Conservation (phyloP, 306 rosid genomes). For the Comarum palustre region DNA sequence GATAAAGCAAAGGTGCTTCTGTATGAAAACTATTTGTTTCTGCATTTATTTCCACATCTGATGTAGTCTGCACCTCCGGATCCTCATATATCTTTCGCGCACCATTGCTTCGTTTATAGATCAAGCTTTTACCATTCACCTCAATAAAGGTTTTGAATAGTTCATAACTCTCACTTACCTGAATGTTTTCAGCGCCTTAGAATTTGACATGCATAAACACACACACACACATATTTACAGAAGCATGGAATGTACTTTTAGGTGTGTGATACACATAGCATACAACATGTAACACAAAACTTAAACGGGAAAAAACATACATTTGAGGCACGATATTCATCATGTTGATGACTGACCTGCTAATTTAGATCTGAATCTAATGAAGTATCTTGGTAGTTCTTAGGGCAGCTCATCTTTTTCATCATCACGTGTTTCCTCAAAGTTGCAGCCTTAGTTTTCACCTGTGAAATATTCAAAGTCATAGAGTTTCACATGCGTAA, state of each 20-base stretch:
- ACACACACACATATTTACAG: background rate
- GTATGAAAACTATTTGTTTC: slow-evolving; percentile 27
- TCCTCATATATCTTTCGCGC: slow-evolving; percentile 16
- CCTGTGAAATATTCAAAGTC: background rate
- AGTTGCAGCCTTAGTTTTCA: background rate
- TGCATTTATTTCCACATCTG: slow-evolving; percentile 35
- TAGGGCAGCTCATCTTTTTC: background rate
- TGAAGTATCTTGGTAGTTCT: background rate
- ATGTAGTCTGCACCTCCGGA: slow-evolving; percentile 23
- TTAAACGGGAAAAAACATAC: background rate
- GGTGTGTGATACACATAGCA: background rate
- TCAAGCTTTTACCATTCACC: slow-evolving; percentile 17
- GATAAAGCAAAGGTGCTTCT: slow-evolving; percentile 35
- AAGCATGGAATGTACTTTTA: background rate
- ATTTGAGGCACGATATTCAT: background rate
- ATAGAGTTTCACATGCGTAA: background rate
- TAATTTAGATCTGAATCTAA: background rate
- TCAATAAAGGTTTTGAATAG: slow-evolving; percentile 16
- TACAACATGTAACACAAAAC: background rate
- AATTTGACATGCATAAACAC: background rate
- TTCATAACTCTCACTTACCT: slow-evolving; percentile 32
- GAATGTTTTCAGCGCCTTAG: background rate
- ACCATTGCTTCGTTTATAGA: slow-evolving; percentile 12
- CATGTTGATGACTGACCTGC: background rate
- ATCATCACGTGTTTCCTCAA: background rate